Evolutionary conservation across 371 early-diverging fungal genomes (phyloP), one percentile per base, ranked within the genome.

Genomic region (Rhizomucor pusillus): DNA sequence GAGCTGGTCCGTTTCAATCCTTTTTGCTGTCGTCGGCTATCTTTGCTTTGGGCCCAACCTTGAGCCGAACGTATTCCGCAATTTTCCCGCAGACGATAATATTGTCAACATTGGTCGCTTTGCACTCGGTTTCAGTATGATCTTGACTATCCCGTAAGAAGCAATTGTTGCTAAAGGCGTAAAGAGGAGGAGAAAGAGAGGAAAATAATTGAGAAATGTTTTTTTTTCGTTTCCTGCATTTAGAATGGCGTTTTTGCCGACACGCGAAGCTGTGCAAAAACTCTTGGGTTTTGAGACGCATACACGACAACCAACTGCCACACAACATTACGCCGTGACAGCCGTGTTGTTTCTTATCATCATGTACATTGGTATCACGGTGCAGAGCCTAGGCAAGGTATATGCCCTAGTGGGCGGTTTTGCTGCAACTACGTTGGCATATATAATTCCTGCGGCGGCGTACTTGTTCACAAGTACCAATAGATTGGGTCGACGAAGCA

Each of bases 321-420:
- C 25, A 0, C 69, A 81, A 50, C 81, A 81, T 46, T 51, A 74
- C 35, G 29, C 51, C 12, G 73, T 79, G 29, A 81, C 81, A 6
- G 25, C 81, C 13, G 44, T 63, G 0, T 55, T 80, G 14, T 77
- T 77, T 36, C 23, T 60, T 7, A 51, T 69, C 3, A 43, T 70
- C 24, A 52, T 79, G 23, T 50, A 47, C 23, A 34, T 72, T 13
- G 73, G 79, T 14, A 54, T 80, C 41, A 67, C 67, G 5, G 58
- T 83, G 11, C 52, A 53, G 2, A 69, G 71, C 24, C 57, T 84
- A 2, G 85, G 85, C 35, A 71, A 74, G 5, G 69, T 81, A 0
- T 82, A 80, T 50, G 74, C 77, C 3, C 40, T 82, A 23, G 75
- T 80, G 25, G 85, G 85, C 43, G 80, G 80, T 9, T 67, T 84